phyloP scores from a whole-genome alignment of 345 rosid species.

The Salix arbutifolia region DNA sequence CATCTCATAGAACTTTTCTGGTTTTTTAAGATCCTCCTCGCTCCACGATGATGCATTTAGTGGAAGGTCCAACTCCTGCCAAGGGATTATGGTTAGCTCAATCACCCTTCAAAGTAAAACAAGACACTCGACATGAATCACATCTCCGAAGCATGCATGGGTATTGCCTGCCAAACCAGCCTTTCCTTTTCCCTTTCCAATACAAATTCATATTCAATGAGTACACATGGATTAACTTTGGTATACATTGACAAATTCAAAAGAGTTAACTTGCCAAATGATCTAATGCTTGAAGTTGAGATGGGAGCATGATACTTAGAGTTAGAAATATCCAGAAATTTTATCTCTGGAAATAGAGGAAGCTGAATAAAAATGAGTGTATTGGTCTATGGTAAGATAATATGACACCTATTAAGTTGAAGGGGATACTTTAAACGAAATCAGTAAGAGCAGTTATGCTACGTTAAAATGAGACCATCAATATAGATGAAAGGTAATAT shows the following conservation, averaged over 20 bases:
- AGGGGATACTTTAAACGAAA: not conserved
- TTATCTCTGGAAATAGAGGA: not conserved
- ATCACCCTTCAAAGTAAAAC: not conserved
- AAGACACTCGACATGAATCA: not conserved
- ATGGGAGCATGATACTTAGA: not conserved
- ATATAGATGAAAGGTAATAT: not conserved
- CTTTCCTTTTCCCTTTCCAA: not conserved
- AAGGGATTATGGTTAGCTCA: slow-evolving; percentile 18
- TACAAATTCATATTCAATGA: not conserved
- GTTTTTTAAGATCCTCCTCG: slow-evolving; percentile 80
- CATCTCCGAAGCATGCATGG: not conserved
- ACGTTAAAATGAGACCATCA: not conserved
- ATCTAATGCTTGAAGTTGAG: not conserved
- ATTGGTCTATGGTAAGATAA: not conserved
- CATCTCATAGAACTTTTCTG: slow-evolving; percentile 77
- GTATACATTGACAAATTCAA: not conserved
- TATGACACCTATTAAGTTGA: not conserved
- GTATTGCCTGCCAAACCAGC: not conserved
- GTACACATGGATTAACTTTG: not conserved
- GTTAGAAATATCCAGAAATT: not conserved
- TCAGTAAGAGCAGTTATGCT: not conserved
- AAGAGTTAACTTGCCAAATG: not conserved
- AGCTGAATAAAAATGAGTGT: not conserved
- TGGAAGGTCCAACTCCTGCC: slow-evolving; percentile 81
- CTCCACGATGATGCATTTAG: slow-evolving; percentile 78